Evolutionary conservation across 495 filamentous ascomycete genomes (phyloP), one percentile per base, ranked within the genome.

Genomic region (Trypethelium eluteriae): DNA sequence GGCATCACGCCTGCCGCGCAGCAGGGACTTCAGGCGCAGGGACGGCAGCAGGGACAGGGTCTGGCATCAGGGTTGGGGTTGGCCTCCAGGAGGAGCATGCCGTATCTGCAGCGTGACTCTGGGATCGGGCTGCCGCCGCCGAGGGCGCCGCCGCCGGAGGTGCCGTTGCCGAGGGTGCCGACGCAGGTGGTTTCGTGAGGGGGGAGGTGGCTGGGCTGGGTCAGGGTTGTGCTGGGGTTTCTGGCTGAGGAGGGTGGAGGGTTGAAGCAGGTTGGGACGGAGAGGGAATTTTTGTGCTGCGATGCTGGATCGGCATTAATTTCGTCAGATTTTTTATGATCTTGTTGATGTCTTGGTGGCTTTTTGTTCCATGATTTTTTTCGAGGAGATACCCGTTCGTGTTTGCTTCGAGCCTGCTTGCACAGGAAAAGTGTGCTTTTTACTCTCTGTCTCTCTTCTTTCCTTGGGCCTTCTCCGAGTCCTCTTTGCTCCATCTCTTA

Each of bases 51-150:
- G 10, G 66, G 7, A 6, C 35, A 4, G 34, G 39, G 16, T 64
- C 62, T 11, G 3, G 39, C 36, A 36, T 38, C 10, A 34, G 61
- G 61, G 39, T 16, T 62, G 18, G 39, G 65, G 16, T 62, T 74
- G 3, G 62, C 62, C 32, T 66, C 65, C 0, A 63, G 69, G 18
- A 47, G 68, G 2, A 70, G 66, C 11, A 70, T 77, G 69, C 61
- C 69, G 46, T 62, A 67, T 39, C 46, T 71, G 46, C 62, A 68
- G n/a, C 46, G 68, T 16, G 64, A 63, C 18, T 68, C 72, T 10
- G 70, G 71, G 0, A 70, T 74, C 16, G 69, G 70, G 2, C 67
- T 77, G 16, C 73, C 73, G 1, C 75, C 75, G n/a, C 75, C 75
- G n/a, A 70, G 73, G 0, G 71, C 73, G 14, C 74, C 75, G 38